Base-by-base conservation (phyloP, 345 rosid genomes). In the Acer saccharum region DNA sequence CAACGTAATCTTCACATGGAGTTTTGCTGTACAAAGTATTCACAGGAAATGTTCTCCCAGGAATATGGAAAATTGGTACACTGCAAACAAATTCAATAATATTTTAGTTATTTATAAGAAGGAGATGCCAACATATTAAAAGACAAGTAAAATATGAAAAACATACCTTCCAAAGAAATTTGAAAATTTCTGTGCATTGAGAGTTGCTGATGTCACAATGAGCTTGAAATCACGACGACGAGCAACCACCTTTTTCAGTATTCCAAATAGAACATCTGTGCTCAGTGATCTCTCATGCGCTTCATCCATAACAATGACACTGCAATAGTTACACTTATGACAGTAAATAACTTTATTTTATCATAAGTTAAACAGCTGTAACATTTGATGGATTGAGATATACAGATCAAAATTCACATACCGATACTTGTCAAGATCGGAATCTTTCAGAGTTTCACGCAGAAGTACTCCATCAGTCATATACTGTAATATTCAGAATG, bases 391-490 rank as follows among this genome's bases (percentile, higher is more conserved):
- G 62, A 71, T 57, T 74, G 14, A 75, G 7, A 21, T n/a, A 32
- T 11, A 52, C 12, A 79, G 16, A 71, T 44, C 60, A 39, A 20
- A 27, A 32, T 81, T 74, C 60, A 68, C 90, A 65, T 87, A 95
- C 98, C 97, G 94, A 72, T 96, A 96, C 81, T 92, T 96, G 73
- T 94, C 99, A 84, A 96, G 89, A 77, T 96, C 99, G 66, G 94
- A 81, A 89, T 96, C 99, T 91, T 96, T 96, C 75, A 96, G 83
- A 21, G 99, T 96, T 87, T 92, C 99, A 78, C 97, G 93, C 71
- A 94, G 91, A 52, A 96, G 97, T 63, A 96, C 98, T 78, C 99
- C 98, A 80, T 94, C 98, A 7, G 99, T 94, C 99, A 94, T 94
- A 83, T 96, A 96, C 97, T 95, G 92, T 79, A 90, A 80, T 61